Percentiles rank a stretch among this genome's conserved stretches.
Evolutionary conservation across 2,329 filamentous ascomycete genomes (phyloP).

Genomic region (Fusarium pseudonygamai): DNA sequence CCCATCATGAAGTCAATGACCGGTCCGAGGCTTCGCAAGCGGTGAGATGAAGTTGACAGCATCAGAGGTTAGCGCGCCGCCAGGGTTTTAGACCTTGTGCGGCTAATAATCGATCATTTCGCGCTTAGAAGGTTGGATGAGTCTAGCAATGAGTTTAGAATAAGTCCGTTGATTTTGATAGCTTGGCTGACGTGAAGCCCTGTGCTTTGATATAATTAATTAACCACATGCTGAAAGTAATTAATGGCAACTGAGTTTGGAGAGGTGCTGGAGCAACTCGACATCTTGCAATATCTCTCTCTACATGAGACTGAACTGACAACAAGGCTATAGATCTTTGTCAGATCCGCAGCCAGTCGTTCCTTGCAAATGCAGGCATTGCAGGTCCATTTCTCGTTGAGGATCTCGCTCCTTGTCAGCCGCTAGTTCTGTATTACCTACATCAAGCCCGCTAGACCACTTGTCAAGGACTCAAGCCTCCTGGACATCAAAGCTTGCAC

Average conservation of each 20-base stretch:
- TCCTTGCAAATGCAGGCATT: constrained; percentile 22
- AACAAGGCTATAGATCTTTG: constrained; percentile 26
- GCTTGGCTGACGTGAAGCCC: constrained; percentile 1
- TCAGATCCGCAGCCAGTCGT: constrained; percentile 28
- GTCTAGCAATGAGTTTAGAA: constrained; percentile 14
- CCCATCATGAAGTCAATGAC: constrained; percentile 20
- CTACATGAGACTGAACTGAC: constrained; percentile 6
- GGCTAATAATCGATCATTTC: constrained; percentile 29
- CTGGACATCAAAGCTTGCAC: constrained; percentile 14
- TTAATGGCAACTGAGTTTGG: neutral
- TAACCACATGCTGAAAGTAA: neutral
- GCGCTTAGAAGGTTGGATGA: constrained; percentile 21
- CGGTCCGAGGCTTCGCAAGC: constrained; percentile 24
- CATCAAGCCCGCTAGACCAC: constrained; percentile 13
- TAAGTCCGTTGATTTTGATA: neutral
- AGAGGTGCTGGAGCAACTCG: neutral
- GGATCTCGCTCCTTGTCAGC: constrained; percentile 23
- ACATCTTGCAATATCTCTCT: neutral
- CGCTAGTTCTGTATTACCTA: constrained; percentile 16
- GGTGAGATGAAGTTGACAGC: constrained; percentile 38
- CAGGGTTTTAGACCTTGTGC: constrained; percentile 32
- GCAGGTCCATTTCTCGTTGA: constrained; percentile 6
- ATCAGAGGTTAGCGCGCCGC: constrained; percentile 27
- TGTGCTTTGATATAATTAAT: constrained; percentile 1
- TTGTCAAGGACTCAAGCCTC: constrained; percentile 22